These are phyloP conservation scores for Phytophthora multivora DNA, from an alignment of 352 stramenopile species.

Conservation along the genomic window DNA sequence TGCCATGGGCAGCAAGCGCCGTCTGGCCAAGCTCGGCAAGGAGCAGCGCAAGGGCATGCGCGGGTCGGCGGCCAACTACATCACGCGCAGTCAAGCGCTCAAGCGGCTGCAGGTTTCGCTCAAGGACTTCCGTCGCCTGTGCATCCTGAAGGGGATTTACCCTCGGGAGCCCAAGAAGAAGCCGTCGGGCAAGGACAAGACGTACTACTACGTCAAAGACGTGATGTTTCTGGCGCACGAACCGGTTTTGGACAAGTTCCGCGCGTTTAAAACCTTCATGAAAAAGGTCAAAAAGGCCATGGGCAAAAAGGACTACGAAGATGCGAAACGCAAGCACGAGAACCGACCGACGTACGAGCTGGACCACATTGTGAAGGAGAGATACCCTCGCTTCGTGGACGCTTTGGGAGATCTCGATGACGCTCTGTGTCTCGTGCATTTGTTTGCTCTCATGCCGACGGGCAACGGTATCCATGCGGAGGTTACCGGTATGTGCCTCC, in stretches of 20 bases:
- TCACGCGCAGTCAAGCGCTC: conserved; percentile 94
- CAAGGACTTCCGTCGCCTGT: conserved; percentile 98
- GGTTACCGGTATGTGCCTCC: conserved; percentile 90
- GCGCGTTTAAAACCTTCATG: conserved; percentile 98
- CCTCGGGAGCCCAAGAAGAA: conserved; percentile 97
- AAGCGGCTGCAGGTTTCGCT: conserved; percentile 96
- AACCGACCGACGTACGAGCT: conserved; percentile 94
- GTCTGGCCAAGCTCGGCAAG: conserved; percentile 83
- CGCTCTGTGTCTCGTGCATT: conserved; percentile 95
- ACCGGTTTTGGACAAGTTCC: conserved; percentile 98
- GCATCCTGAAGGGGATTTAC: conserved; percentile 99
- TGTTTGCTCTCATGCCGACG: conserved; percentile 97
- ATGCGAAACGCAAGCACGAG: conserved; percentile 84
- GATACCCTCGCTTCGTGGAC: conserved; percentile 98
- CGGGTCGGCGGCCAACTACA: conserved; percentile 93
- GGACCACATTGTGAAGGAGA: conserved; percentile 98
- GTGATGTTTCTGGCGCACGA: conserved; percentile 98
- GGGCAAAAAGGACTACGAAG: conserved; percentile 83
- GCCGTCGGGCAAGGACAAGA: conserved; percentile 95
- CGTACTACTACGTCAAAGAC: conserved; percentile 99
- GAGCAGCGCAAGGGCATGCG: conserved; percentile 86
- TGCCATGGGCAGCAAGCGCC: conserved; percentile 82
- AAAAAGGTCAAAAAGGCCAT: conserved; percentile 95
- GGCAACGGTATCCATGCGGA: conserved; percentile 88
- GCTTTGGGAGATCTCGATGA: conserved; percentile 98